Conservation (phyloP, 805 yeast species). For the Wickerhamomyces ciferrii region DNA sequence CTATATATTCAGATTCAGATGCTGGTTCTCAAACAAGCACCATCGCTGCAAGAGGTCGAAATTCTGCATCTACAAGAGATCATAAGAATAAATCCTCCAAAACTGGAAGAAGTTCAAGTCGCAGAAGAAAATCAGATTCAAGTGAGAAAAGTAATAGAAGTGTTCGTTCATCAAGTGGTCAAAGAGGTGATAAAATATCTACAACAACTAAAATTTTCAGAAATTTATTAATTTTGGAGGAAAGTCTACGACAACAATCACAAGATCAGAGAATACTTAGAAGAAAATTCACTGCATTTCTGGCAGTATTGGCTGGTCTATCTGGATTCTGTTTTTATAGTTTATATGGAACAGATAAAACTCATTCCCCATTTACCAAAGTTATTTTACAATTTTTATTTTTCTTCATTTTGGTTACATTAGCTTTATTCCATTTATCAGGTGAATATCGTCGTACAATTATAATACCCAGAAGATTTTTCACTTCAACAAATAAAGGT, state of each 20-base stretch:
- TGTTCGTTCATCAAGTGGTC: slow-evolving; percentile 17
- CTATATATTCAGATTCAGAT: slow-evolving; percentile 24
- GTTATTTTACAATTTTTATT: slow-evolving; percentile 46
- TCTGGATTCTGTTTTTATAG: slow-evolving; percentile 35
- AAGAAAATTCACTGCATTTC: slow-evolving; percentile 33
- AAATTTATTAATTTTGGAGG: slow-evolving; percentile 80
- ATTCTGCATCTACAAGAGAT: slow-evolving; percentile 1
- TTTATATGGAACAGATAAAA: slow-evolving; percentile 30
- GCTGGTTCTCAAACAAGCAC: slow-evolving; percentile 19
- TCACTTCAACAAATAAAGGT: slow-evolving; percentile 84
- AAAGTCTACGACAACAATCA: slow-evolving; percentile 77
- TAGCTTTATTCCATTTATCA: slow-evolving; percentile 73
- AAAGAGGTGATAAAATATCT: slow-evolving; percentile 23
- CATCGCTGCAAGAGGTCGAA: slow-evolving; percentile 1
- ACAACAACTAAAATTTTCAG: slow-evolving; percentile 73
- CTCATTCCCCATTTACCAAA: slow-evolving; percentile 34
- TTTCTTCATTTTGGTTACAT: slow-evolving; percentile 58
- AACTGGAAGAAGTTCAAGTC: not conserved
- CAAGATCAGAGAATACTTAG: slow-evolving; percentile 64
- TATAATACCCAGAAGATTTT: slow-evolving; percentile 71
- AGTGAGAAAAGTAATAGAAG: slow-evolving; percentile 21
- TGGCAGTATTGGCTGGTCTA: slow-evolving; percentile 34
- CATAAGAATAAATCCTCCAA: slow-evolving; percentile 4
- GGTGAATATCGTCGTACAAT: slow-evolving; percentile 90
- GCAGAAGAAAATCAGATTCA: slow-evolving; percentile 20